Base-by-base conservation (phyloP, 2,329 filamentous ascomycete genomes). In the Uncinocarpus reesii region DNA sequence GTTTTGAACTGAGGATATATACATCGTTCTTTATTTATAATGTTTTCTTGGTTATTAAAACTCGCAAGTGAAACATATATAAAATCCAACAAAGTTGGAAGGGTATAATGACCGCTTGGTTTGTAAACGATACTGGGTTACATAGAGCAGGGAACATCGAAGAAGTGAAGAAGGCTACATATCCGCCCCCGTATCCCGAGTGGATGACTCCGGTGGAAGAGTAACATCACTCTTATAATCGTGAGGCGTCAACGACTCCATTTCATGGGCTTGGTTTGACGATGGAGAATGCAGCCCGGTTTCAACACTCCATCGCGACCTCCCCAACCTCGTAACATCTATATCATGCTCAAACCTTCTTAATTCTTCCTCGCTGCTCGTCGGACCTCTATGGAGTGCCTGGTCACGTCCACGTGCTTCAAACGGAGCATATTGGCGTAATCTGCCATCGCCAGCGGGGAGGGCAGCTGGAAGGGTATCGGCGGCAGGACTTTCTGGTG, bases 291-390 rank as follows among this genome's bases (percentile, higher is more conserved):
- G 3, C 16, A 20, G 20, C 16, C 28, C 20, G 10, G 26, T 5
- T 16, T 34, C 2, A 13, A 36, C n/a, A 44, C 18, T 20, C n/a
- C 18, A 21, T 7, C 11, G 7, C n/a, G 42, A 34, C 13, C n/a
- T n/a, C 20, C 42, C 11, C 6, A 44, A n/a, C 11, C 15, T 44
- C 7, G 29, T 35, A 7, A 47, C 34, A n/a, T 38, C 50, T 34
- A 26, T 11, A 40, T 50, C 50, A 28, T 52, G 23, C 35, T 52
- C 47, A 38, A 52, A 52, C 15, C 50, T 37, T 24, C 20, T 35
- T 15, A 52, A 16, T 20, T 52, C 50, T 23, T 23, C 47, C 20
- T 52, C 50, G 26, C 15, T 50, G 8, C 11, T 7, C 7, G 43
- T 21, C 11, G 10, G 20, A n/a, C 11, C 2, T 10, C 20, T 23